Evolutionary conservation across 1,139 yeast species (phyloP).

Genomic region (Candida pseudoviswanathii): DNA sequence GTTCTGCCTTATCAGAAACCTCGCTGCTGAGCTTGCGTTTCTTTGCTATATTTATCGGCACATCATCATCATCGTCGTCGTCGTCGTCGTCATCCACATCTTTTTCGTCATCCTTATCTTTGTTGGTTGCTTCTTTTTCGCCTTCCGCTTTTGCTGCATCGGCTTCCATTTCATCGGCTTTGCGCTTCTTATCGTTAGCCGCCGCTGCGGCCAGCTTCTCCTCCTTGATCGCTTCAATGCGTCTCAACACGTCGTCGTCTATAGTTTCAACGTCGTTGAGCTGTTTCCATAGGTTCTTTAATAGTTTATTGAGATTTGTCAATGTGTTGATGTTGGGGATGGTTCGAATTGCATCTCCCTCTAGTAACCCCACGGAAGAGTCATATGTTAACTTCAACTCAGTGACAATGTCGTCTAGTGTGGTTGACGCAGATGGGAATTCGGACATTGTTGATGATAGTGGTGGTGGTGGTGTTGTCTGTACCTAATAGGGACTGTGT

Average conservation of each 20-base stretch:
- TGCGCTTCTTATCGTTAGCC: constrained; percentile 11
- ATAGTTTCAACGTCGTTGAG: constrained; percentile 47
- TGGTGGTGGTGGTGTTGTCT: not conserved
- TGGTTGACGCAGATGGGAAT: constrained; percentile 38
- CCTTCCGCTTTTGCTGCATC: not conserved
- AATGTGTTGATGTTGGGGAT: constrained; percentile 51
- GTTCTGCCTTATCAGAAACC: not conserved
- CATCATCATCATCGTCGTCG: constrained; percentile 16
- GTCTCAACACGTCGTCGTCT: constrained; percentile 43
- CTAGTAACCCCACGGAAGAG: constrained; percentile 58
- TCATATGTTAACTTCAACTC: constrained; percentile 60
- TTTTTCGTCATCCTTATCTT: constrained; percentile 2
- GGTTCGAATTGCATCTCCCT: constrained; percentile 55
- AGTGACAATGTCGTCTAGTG: constrained; percentile 54
- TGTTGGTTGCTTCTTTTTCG: constrained; percentile 7
- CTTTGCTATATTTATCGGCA: constrained; percentile 17
- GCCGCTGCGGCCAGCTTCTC: not conserved
- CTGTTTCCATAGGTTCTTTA: constrained; percentile 52
- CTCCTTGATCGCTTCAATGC: constrained; percentile 20
- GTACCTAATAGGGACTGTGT: not conserved
- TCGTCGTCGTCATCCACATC: constrained; percentile 10
- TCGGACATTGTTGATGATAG: constrained; percentile 18
- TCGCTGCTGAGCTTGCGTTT: constrained; percentile 14
- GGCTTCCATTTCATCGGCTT: constrained; percentile 15
- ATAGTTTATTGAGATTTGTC: constrained; percentile 45